Base-by-base conservation (phyloP, 2,329 filamentous ascomycete genomes). In the Stachybotrys chartarum region DNA sequence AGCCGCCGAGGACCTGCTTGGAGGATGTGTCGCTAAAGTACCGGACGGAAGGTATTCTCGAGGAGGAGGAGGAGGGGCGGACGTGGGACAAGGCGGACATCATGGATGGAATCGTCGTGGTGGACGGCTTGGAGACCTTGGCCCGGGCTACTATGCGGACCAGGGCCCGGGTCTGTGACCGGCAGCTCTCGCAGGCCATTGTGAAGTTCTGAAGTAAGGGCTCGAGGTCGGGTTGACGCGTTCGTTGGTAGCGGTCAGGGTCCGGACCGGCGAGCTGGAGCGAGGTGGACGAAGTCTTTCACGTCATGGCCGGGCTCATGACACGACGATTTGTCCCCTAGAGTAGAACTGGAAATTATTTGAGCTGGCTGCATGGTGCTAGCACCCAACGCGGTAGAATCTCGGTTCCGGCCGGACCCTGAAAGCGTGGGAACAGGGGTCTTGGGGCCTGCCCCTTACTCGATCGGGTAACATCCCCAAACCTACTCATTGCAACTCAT, bases 131-230 rank as follows among this genome's bases (percentile, higher is more conserved):
- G 35, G 35, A 42, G 35, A 14, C 35, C 8, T 14, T 14, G 24
- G 64, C 63, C 55, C 69, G 68, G 55, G 66, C 60, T 55, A 69
- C 64, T 52, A 64, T 59, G 57, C 70, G 70, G 55, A 74, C 63
- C 48, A 78, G 60, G 50, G 67, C 67, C 57, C 70, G 68, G 58
- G 78, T 70, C 66, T 78, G 75, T 47, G 70, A 65, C 58, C 72
- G 71, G 66, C 78, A 81, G 65, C 69, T 74, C 63, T 77, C 73
- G 64, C 78, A 79, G 56, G 78, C 75, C 75, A 81, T 79, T 66
- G 55, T 55, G 55, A 5, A 49, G 16, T 49, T 51, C 7, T 6
- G 7, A 32, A 24, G 24, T 4, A 24, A 24, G 2, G 24, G 4
- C 4, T 24, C 24, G 24, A 24, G 24, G 24, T 24, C 24, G 24